Evolutionary conservation across 2,329 filamentous ascomycete species (phyloP).

Genomic region (Fusarium proliferatum): DNA sequence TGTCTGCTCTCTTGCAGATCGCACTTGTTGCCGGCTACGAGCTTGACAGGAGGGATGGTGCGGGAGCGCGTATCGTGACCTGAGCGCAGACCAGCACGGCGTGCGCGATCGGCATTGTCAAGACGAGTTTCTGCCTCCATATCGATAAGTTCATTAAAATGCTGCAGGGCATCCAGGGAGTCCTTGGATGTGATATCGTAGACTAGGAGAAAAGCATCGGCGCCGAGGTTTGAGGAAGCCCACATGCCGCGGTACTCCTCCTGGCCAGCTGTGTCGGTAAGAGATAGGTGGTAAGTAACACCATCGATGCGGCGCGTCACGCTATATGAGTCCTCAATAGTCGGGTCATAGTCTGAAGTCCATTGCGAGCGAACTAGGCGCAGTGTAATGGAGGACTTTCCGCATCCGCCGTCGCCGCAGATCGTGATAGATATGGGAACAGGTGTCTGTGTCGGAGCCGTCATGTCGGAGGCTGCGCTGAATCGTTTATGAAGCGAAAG

Average conservation of each 20-base stretch:
- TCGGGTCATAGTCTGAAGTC: constrained; percentile 85
- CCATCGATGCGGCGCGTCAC: constrained; percentile 85
- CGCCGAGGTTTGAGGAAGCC: constrained; percentile 80
- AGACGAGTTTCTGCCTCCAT: constrained; percentile 79
- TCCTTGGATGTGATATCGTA: constrained; percentile 83
- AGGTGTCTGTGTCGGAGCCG: constrained; percentile 47
- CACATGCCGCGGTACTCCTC: constrained; percentile 91
- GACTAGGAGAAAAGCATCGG: constrained; percentile 86
- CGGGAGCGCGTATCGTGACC: constrained; percentile 53
- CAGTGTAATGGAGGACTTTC: constrained; percentile 86
- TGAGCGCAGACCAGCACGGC: constrained; percentile 54
- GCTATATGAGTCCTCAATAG: constrained; percentile 86
- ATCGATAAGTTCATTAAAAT: constrained; percentile 86
- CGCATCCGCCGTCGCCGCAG: constrained; percentile 86
- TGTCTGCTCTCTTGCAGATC: constrained; percentile 77
- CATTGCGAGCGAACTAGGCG: constrained; percentile 84
- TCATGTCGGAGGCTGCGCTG: constrained; percentile 24
- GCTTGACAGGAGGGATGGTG: constrained; percentile 79
- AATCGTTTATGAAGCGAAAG: neutral
- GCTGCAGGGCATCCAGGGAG: constrained; percentile 77
- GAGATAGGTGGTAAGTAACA: constrained; percentile 79
- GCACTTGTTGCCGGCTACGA: constrained; percentile 88
- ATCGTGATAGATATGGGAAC: constrained; percentile 80
- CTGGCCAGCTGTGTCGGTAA: constrained; percentile 89
- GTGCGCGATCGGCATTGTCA: constrained; percentile 69